phyloP scores from a whole-genome alignment of 148 eudicot species.

The Drosera capensis region DNA sequence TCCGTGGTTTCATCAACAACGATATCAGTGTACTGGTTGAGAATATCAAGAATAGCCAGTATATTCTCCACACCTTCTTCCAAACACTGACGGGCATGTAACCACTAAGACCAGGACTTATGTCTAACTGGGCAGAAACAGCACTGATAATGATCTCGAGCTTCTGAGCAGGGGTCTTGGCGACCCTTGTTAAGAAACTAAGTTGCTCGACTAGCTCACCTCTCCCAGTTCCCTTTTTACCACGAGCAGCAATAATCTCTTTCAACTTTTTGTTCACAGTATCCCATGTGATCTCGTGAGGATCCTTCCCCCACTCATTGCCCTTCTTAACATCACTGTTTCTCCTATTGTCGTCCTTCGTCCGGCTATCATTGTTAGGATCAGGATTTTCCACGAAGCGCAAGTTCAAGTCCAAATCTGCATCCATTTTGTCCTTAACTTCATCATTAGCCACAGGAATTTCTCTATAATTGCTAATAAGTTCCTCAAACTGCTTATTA shows the following conservation, averaged over 20 bases:
- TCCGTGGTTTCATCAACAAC: slow-evolving; percentile 73
- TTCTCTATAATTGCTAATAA: slow-evolving; percentile 54
- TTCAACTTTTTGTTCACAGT: slow-evolving; percentile 73
- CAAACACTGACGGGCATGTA: slow-evolving; percentile 77
- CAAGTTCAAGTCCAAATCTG: too few relatives aligned
- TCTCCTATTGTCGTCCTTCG: slow-evolving; percentile 20
- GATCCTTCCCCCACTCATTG: slow-evolving; percentile 41
- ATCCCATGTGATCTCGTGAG: slow-evolving; percentile 45
- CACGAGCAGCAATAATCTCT: slow-evolving; percentile 73
- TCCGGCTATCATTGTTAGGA: too few relatives aligned
- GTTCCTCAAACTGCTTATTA: slow-evolving; percentile 61
- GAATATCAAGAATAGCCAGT: slow-evolving; percentile 57
- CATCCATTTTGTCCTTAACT: slow-evolving; percentile 19
- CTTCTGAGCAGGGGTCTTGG: slow-evolving; percentile 94
- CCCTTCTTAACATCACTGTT: slow-evolving; percentile 36
- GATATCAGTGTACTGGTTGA: slow-evolving; percentile 54
- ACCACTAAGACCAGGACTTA: slow-evolving; percentile 64
- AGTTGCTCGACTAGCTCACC: slow-evolving; percentile 89
- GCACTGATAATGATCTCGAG: slow-evolving; percentile 77
- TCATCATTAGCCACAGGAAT: slow-evolving; percentile 57
- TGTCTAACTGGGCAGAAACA: slow-evolving; percentile 86
- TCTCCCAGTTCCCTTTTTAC: slow-evolving; percentile 73
- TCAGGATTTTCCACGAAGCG: slow-evolving; percentile 23
- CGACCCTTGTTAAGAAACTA: slow-evolving; percentile 74
- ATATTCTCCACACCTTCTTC: slow-evolving; percentile 78